Evolutionary conservation across 2,329 filamentous ascomycete genomes (phyloP), one percentile per base, ranked within the genome.

Genomic region (Aspergillus eucalypticola): DNA sequence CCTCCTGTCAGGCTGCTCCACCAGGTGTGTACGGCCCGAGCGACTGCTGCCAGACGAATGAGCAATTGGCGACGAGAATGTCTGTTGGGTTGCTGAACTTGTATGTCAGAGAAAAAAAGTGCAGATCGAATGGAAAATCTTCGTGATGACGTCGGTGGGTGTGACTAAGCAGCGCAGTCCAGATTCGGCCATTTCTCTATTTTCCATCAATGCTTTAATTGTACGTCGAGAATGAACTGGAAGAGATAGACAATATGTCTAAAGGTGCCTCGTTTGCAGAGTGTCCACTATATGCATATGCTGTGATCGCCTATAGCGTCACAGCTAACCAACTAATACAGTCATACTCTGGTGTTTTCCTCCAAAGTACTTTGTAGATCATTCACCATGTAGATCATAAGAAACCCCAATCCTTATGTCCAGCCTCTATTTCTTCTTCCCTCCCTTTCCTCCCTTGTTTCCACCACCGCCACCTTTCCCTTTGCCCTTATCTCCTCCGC

Each of bases 401-500:
- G 8, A 50, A 19, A 42, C 56, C 56, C 27, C 56, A 53, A 13
- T 54, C 3, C 42, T 15, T 21, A 55, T 44, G 8, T n/a, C 44
- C 23, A 42, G 21, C 44, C 6, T 60, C 62, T 68, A 78, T 67
- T 75, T 78, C 69, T 77, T 73, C 72, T 78, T 80, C 25, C 75
- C 74, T 35, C 73, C 70, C 54, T 77, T 78, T 5, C 72, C 69
- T 60, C 67, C 69, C 59, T 67, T 64, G 54, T 66, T 56, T 61
- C 65, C 59, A 10, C 77, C 76, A 8, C 63, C 56, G 17, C 65
- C 56, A 10, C 77, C 76, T 68, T 75, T 60, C 56, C 71, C 75
- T 29, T 81, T 74, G 17, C 78, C 75, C 63, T 74, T 69, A 39
- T 73, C 70, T 51, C 69, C 71, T 2, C 80, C 76, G 25, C 78